Evolutionary conservation across 1,284 basidiomycete genomes (phyloP).

Genomic region (Inonotus obliquus): DNA sequence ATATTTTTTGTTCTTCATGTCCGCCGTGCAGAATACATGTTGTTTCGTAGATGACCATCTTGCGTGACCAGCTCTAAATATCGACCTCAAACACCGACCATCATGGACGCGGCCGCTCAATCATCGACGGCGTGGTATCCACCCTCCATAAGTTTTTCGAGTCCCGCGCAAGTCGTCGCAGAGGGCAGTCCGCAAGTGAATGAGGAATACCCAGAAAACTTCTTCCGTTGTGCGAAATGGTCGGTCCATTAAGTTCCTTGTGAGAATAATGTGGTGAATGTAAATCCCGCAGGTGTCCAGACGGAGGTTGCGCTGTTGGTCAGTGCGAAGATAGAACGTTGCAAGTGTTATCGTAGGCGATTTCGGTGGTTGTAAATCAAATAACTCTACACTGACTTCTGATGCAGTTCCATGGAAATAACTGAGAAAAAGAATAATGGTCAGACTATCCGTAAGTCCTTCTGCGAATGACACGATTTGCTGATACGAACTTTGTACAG

Average conservation of each 20-base stretch:
- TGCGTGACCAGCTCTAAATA: not conserved
- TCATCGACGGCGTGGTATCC: not conserved
- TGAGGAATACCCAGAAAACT: slow-evolving; percentile 31
- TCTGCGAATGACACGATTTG: slow-evolving; percentile 1
- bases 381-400: not conserved
- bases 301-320: slow-evolving; percentile 52
- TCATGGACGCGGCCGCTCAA: not conserved
- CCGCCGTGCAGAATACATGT: slow-evolving; percentile 4
- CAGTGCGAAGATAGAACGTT: slow-evolving; percentile 61
- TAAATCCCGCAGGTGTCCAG: slow-evolving; percentile 50
- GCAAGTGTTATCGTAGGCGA: slow-evolving; percentile 40
- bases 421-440: not conserved
- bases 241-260: slow-evolving; percentile 22
- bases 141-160: not conserved
- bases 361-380: not conserved
- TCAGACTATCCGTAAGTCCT: not conserved
- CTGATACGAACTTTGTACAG: slow-evolving; percentile 7
- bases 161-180: slow-evolving; percentile 2
- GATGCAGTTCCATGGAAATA: not conserved
- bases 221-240: slow-evolving; percentile 49
- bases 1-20: not conserved
- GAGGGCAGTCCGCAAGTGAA: not conserved
- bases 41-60: not conserved
- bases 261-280: slow-evolving; percentile 9
- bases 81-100: not conserved